Conservation (phyloP, 2,329 filamentous ascomycete species). For the Diaporthe humulicola region DNA sequence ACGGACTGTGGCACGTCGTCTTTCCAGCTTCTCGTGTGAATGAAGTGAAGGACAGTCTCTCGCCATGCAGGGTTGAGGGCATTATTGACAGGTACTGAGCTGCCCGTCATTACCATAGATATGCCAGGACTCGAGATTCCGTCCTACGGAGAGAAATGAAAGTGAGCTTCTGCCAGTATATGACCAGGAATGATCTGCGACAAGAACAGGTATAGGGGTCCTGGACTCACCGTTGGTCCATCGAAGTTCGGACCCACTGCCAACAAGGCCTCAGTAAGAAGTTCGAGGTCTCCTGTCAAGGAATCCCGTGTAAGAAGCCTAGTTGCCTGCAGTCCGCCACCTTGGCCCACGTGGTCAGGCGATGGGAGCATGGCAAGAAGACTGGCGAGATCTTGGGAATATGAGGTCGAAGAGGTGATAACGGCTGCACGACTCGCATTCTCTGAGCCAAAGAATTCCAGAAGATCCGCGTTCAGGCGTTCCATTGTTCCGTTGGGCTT, state of each 20-base stretch:
- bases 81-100: not conserved
- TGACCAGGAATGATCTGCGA: not conserved
- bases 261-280: not conserved
- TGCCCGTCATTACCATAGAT: not conserved
- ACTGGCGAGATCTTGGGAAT: not conserved
- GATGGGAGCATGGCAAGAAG: not conserved
- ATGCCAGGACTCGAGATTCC: not conserved
- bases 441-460: not conserved
- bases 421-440: not conserved
- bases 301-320: not conserved
- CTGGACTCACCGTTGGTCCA: not conserved
- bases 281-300: not conserved
- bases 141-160: not conserved
- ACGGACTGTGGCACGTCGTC: not conserved
- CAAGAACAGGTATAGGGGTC: not conserved
- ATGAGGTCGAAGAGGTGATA: not conserved
- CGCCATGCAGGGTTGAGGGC: not conserved
- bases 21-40: not conserved
- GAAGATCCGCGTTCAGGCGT: not conserved
- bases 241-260: not conserved
- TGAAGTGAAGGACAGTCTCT: not conserved
- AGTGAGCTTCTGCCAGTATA: not conserved
- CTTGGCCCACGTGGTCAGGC: not conserved
- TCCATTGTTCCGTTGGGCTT: not conserved
- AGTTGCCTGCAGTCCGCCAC: not conserved